Percentiles rank a stretch among this genome's conserved stretches.
Conservation (phyloP, 2,329 filamentous ascomycete genomes). For the Plectosphaerella sp. region DNA sequence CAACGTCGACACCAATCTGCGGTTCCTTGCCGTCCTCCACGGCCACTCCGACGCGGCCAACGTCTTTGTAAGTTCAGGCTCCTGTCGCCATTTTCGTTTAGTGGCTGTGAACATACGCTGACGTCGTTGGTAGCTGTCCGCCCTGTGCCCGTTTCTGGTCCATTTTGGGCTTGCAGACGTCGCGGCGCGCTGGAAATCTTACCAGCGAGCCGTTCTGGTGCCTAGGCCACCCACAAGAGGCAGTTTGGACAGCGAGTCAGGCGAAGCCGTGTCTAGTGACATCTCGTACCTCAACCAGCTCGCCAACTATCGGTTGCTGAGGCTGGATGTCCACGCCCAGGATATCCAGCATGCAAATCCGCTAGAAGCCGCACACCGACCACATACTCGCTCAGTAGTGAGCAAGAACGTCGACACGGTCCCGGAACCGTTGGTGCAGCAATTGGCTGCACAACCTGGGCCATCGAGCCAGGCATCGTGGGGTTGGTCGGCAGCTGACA, state of each 20-base stretch:
- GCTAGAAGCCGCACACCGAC: too few relatives aligned
- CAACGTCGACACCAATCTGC: background rate
- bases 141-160: background rate
- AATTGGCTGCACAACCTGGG: too few relatives aligned
- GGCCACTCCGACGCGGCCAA: background rate
- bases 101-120: background rate
- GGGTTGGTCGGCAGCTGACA: too few relatives aligned
- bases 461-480: too few relatives aligned
- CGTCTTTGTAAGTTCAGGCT: background rate
- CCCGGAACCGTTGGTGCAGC: too few relatives aligned
- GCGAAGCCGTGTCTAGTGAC: background rate
- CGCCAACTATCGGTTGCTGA: background rate
- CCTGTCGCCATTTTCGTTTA: background rate
- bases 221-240: background rate
- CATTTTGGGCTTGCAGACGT: background rate
- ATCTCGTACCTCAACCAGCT: background rate
- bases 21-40: background rate
- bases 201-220: background rate
- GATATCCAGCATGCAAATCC: background rate
- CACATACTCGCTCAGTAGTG: too few relatives aligned
- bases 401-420: too few relatives aligned
- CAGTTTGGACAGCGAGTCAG: background rate
- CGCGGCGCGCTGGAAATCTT: background rate
- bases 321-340: background rate
- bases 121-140: background rate